A percentile compares a stretch with the other conserved stretches of the same genome.
Conservation (phyloP, 169 alveolate species). For the Plasmodium vinckei region DNA sequence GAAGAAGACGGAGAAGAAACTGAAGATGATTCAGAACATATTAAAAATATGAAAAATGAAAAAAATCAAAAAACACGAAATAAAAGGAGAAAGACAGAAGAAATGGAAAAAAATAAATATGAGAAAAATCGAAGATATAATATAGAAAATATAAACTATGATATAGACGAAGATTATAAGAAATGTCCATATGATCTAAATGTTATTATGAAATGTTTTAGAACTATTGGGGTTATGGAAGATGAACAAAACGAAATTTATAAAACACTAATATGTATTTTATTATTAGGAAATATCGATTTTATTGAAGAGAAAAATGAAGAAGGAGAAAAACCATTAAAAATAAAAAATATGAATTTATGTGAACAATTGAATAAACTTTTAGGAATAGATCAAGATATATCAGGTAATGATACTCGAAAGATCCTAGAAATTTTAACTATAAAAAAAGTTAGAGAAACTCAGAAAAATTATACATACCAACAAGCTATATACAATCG, state of each 20-base stretch:
- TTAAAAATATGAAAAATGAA: neutral
- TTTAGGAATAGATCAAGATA: conserved; percentile 32
- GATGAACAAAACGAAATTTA: conserved; percentile 77
- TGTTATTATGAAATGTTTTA: conserved; percentile 54
- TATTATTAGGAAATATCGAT: conserved; percentile 74
- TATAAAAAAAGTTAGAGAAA: conserved; percentile 79
- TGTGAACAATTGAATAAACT: conserved; percentile 32
- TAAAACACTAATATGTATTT: conserved; percentile 69
- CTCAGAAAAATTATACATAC: conserved; percentile 77
- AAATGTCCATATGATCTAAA: conserved; percentile 46
- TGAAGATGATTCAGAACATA: neutral
- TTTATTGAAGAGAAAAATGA: conserved; percentile 27
- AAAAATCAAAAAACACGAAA: neutral
- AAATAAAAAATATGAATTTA: conserved; percentile 42
- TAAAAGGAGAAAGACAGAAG: conserved; percentile 14
- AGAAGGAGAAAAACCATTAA: conserved; percentile 30
- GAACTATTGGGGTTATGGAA: conserved; percentile 74
- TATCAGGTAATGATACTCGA: neutral
- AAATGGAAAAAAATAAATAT: neutral
- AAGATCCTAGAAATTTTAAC: conserved; percentile 79
- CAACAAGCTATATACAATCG: conserved; percentile 81
- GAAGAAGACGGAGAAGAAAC: conserved; percentile 1
- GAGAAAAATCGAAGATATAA: neutral
- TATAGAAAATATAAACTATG: neutral
- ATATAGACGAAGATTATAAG: neutral